Base-by-base conservation (phyloP, 2,329 filamentous ascomycete species). In the Endothia cerciana region DNA sequence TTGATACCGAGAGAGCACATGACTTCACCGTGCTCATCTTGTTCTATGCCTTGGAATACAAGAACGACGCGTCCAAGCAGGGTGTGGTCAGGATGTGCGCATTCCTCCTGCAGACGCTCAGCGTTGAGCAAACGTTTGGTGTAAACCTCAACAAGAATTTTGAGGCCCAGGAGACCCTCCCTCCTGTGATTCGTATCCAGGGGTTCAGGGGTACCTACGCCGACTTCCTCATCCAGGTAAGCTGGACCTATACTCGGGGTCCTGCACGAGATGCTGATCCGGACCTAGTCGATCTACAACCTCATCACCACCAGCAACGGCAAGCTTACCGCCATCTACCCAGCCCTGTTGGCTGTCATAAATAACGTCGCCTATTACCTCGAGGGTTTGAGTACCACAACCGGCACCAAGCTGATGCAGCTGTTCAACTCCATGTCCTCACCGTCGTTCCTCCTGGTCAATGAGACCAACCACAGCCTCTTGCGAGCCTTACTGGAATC, bases 41-140 rank as follows among this genome's bases (percentile, higher is more conserved):
- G 3, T 99, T 96, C 79, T 97, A 98, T 75, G 93, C 94, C 4
- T 87, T 97, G 57, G 93, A 97, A 75, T 91, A 95, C 77, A 93
- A 93, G 74, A 87, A 88, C 51, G 94, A 98, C 73, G 82, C 91
- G 25, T 89, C 93, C 1, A 96, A 94, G 76, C 94, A 97, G 77
- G 95, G 95, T 0, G 85, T 97, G 1, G 92, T 98, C 33, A 87
- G 95, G 64, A 97, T 98, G 93, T 97, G 95, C 77, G 90, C 96
- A n/a, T 98, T 99, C 76, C 85, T 98, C 53, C 80, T 99, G 49
- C 95, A 99, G 78, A 98, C 95, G 0, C 81, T 99, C 73, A 98
- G 94, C 73, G 93, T 96, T 2, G 95, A 98, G 78, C 87, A 90
- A 64, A 93, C 91, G 69, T 98, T 98, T 77, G 94, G 93, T 38